Percentiles rank a stretch among this genome's conserved stretches.
phyloP scores from a whole-genome alignment of 371 early-diverging fungal species.

The Circinella umbellata region DNA sequence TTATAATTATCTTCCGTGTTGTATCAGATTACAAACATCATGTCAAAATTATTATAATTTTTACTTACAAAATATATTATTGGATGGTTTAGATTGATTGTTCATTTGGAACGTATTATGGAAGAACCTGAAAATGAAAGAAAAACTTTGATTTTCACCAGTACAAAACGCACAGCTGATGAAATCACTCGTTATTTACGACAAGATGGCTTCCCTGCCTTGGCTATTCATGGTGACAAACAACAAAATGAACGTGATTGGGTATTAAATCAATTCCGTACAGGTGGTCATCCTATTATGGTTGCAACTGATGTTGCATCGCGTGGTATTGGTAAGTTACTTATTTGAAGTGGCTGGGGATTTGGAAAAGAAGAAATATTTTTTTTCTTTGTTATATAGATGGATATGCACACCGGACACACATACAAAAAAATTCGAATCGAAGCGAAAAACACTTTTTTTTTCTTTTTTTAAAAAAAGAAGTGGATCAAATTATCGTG shows the following conservation, averaged over 20 bases:
- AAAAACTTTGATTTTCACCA: conserved; percentile 97
- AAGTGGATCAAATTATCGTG: background rate
- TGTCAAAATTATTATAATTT: no score
- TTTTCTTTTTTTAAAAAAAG: background rate
- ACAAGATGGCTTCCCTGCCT: conserved; percentile 94
- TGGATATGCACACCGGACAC: conserved; percentile 11
- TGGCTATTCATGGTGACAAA: conserved; percentile 99
- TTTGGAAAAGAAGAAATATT: background rate
- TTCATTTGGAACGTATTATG: conserved; percentile 80
- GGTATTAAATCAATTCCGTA: conserved; percentile 93
- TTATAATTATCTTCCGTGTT: background rate
- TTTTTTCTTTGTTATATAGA: no score
- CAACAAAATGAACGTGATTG: conserved; percentile 98
- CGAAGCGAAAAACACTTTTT: background rate
- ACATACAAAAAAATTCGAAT: background rate
- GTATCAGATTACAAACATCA: background rate
- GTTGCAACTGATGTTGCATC: conserved; percentile 99
- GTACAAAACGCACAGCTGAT: conserved; percentile 98
- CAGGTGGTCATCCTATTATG: conserved; percentile 90
- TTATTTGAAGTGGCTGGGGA: background rate
- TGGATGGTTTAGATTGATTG: conserved; percentile 51
- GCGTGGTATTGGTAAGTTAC: conserved; percentile 96
- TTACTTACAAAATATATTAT: background rate
- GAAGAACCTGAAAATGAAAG: conserved; percentile 68
- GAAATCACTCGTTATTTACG: conserved; percentile 91